phyloP scores from a whole-genome alignment of 441 rosid genomes.

The Mallotus japonicus region DNA sequence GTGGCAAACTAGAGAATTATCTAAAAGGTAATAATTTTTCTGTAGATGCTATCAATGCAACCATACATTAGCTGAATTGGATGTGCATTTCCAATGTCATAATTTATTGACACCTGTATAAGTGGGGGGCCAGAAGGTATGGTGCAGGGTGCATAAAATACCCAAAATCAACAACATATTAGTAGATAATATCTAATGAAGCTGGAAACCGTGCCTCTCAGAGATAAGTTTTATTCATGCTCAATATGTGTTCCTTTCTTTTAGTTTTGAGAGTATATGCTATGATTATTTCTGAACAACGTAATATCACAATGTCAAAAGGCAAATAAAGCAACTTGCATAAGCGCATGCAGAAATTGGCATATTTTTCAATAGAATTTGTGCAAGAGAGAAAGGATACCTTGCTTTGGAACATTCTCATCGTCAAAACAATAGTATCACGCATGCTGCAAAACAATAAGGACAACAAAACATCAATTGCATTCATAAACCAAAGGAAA shows the following conservation, averaged over 20 bases:
- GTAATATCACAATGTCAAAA: background rate
- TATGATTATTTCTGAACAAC: background rate
- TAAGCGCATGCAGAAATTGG: background rate
- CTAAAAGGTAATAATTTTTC: background rate
- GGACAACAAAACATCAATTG: conserved; percentile 16
- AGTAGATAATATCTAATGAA: background rate
- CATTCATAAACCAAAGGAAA: conserved; percentile 1
- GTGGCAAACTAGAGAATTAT: background rate
- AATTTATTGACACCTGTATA: background rate
- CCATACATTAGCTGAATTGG: background rate
- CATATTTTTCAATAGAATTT: conserved; percentile 6
- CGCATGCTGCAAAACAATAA: conserved; percentile 54
- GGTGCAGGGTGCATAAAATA: background rate
- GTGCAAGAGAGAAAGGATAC: conserved; percentile 34
- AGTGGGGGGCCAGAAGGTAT: background rate
- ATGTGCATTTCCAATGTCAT: background rate
- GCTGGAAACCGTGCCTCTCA: background rate
- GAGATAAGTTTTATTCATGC: background rate
- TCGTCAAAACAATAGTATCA: conserved; percentile 77
- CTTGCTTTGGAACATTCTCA: conserved; percentile 91
- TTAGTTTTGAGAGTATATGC: background rate
- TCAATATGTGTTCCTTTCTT: background rate
- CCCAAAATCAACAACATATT: background rate
- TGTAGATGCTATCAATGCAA: background rate
- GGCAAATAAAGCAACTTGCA: background rate